Evolutionary conservation across 164 flowering plant genomes (phyloP).

Genomic region (Euptelea pleiosperma): DNA sequence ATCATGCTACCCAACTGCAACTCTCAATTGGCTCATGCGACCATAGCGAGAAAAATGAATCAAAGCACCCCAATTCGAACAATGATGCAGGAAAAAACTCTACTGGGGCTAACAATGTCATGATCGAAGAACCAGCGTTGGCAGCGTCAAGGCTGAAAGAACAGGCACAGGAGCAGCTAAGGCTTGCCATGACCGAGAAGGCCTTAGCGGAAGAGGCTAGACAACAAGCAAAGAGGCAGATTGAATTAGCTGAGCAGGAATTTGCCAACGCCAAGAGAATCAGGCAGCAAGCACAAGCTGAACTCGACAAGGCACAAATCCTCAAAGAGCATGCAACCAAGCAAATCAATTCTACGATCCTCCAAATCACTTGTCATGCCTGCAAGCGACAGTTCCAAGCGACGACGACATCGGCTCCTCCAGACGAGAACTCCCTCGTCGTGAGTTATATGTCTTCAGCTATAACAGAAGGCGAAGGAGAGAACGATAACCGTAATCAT

Average conservation of each 20-base stretch:
- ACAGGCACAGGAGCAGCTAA: conserved; percentile 51
- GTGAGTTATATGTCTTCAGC: conserved; percentile 64
- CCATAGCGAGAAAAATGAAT: conserved; percentile 19
- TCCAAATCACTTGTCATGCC: conserved; percentile 73
- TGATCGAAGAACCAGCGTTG: conserved; percentile 10
- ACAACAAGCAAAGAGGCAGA: conserved; percentile 61
- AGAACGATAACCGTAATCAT: conserved; percentile 28
- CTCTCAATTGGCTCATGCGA: conserved; percentile 73
- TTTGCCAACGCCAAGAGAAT: conserved; percentile 77
- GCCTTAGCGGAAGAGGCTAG: conserved; percentile 77
- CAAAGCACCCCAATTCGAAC: conserved; percentile 5
- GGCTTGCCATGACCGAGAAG: conserved; percentile 64
- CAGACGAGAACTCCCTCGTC: conserved; percentile 42
- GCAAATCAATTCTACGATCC: conserved; percentile 59
- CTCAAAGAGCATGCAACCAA: conserved; percentile 64
- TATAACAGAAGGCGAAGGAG: conserved; percentile 55
- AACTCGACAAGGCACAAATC: conserved; percentile 65
- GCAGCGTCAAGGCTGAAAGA: conserved; percentile 34
- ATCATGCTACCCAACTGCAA: conserved; percentile 55
- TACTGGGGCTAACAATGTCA: conserved; percentile 18
- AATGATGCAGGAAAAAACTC: conserved; percentile 5
- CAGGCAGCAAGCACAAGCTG: conserved; percentile 73
- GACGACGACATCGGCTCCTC: conserved; percentile 16
- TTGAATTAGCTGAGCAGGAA: conserved; percentile 77
- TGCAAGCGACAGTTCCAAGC: conserved; percentile 66